Evolutionary conservation across 2,329 filamentous ascomycete species (phyloP).

Genomic region (Zymoseptoria tritici): DNA sequence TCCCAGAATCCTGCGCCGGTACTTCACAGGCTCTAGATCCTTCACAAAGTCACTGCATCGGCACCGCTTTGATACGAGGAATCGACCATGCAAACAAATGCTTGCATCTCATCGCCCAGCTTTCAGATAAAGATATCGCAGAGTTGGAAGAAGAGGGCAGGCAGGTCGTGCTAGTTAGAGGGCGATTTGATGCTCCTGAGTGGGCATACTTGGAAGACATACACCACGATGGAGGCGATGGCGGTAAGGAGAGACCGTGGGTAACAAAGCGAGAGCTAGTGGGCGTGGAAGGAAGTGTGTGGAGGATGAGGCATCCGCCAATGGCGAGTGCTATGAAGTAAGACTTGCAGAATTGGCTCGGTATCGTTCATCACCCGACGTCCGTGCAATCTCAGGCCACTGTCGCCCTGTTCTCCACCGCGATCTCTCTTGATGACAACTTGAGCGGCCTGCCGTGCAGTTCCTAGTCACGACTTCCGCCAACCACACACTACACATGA

Average conservation of each 20-base stretch:
- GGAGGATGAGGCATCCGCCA: neutral
- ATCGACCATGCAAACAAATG: conserved; percentile 50
- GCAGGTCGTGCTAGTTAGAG: conserved; percentile 57
- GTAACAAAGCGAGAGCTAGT: neutral
- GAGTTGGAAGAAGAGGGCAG: conserved; percentile 6
- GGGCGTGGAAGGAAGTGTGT: neutral
- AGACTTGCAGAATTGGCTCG: neutral
- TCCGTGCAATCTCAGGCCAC: too few species aligned
- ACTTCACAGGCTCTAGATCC: conserved; percentile 50
- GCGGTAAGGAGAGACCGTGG: neutral
- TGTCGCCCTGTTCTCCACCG: too few species aligned
- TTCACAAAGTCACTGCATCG: conserved; percentile 50
- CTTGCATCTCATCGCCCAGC: conserved; percentile 61
- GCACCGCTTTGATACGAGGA: conserved; percentile 62
- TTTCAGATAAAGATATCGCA: conserved; percentile 30
- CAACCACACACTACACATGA: too few species aligned
- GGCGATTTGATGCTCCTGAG: conserved; percentile 59
- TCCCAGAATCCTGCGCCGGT: conserved; percentile 48
- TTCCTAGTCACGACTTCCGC: too few species aligned
- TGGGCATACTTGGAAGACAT: conserved; percentile 65
- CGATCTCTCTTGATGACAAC: too few species aligned
- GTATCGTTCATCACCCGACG: neutral
- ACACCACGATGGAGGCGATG: conserved; percentile 25
- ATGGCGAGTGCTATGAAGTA: neutral
- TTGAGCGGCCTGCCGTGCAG: too few species aligned